phyloP scores from a whole-genome alignment of 2,329 filamentous ascomycete genomes.

The Leptographium lundbergii region DNA sequence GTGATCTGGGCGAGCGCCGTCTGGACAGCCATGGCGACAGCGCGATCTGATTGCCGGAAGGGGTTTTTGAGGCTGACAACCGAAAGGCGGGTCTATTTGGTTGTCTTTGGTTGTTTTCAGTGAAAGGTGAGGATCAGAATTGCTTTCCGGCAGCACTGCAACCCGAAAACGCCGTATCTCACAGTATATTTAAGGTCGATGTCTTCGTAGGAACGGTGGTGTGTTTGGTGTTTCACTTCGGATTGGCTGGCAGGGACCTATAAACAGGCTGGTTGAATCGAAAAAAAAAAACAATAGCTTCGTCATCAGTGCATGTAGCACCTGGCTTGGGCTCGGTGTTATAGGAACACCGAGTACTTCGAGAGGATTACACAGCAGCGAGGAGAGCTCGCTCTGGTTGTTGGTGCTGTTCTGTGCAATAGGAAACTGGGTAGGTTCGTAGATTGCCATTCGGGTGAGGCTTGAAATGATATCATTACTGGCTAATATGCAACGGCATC shows the following conservation, averaged over 20 bases:
- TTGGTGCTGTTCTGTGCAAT: not conserved
- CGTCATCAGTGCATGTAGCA: not conserved
- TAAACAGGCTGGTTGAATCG: not conserved
- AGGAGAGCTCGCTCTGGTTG: not conserved
- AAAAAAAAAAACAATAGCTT: not conserved
- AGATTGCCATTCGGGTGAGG: not conserved
- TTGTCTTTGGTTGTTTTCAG: too few relatives aligned
- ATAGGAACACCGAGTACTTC: not conserved
- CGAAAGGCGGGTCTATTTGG: not conserved
- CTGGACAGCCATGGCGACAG: constrained; percentile 17
- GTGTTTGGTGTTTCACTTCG: not conserved
- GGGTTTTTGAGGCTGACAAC: not conserved
- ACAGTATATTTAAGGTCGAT: not conserved
- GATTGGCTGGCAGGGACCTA: not conserved
- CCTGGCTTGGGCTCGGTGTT: not conserved
- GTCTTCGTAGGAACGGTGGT: not conserved
- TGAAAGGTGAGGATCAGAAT: not conserved
- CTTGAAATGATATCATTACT: not conserved
- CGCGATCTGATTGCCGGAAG: not conserved
- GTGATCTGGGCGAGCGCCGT: constrained; percentile 24
- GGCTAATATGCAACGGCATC: not conserved
- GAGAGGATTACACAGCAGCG: not conserved
- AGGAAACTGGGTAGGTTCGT: not conserved
- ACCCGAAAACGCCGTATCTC: too few relatives aligned
- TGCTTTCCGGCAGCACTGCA: not conserved